A percentile compares a stretch with the other conserved stretches of the same genome.
Conservation (phyloP, 2,329 filamentous ascomycete species). For the Aspergillus sp. region DNA sequence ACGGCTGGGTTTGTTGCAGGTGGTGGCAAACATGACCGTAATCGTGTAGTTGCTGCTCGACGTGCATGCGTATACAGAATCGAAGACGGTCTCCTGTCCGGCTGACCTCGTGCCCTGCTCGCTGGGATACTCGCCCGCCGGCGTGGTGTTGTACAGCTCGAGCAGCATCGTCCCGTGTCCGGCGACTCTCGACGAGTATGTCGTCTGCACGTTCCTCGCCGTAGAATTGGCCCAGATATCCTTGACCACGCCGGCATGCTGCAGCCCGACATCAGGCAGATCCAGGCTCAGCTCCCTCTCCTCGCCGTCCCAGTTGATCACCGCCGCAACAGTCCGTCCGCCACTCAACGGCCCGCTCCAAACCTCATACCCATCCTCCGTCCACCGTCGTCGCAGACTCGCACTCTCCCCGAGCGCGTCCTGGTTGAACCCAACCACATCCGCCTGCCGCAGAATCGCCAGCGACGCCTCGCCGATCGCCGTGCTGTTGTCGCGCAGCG, state of each 20-base stretch:
- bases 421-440: slow-evolving; percentile 51
- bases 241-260: slow-evolving; percentile 24
- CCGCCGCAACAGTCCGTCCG: slow-evolving; percentile 34
- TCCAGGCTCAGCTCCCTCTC: slow-evolving; percentile 36
- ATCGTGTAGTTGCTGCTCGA: slow-evolving; percentile 18
- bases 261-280: slow-evolving; percentile 34
- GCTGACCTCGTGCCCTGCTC: slow-evolving; percentile 8
- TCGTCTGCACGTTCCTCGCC: slow-evolving; percentile 12
- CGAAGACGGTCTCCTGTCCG: slow-evolving; percentile 10
- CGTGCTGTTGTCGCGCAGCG: slow-evolving; percentile 25
- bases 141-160: slow-evolving; percentile 17
- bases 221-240: slow-evolving; percentile 21
- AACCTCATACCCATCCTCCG: slow-evolving; percentile 43
- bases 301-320: slow-evolving; percentile 44
- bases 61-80: slow-evolving; percentile 19
- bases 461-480: slow-evolving; percentile 34
- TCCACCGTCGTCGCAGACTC: slow-evolving; percentile 40
- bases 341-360: slow-evolving; percentile 43
- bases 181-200: slow-evolving; percentile 16
- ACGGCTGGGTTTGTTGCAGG: neutral
- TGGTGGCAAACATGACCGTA: slow-evolving; percentile 8
- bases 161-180: slow-evolving; percentile 24
- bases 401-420: slow-evolving; percentile 46
- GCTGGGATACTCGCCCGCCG: slow-evolving; percentile 13
- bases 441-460: slow-evolving; percentile 40